Base-by-base conservation (phyloP, 345 rosid species). In the Bruguiera parviflora region DNA sequence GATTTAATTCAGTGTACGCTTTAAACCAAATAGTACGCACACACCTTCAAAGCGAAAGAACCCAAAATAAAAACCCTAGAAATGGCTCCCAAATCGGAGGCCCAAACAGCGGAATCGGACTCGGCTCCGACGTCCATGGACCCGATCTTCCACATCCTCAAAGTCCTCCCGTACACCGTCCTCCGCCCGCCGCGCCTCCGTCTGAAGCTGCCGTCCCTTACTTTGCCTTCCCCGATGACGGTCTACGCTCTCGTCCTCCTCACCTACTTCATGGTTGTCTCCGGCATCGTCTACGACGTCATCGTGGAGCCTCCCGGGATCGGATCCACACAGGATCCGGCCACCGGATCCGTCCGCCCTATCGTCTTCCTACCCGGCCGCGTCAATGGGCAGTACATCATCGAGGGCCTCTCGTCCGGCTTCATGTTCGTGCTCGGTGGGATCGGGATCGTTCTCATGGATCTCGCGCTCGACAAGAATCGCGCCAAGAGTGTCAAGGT, bases 271-370 rank as follows among this genome's bases (percentile, higher is more conserved):
- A 88, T 93, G 73, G 97, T 91, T 33, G 86, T 91, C 64, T 93
- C 98, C 0, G 98, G 98, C 7, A 80, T 94, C 77, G 84, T 94
- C 79, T 94, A 94, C 79, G 96, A 94, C 80, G 91, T 94, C 66
- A 94, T 91, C 55, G 97, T 91, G 0, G 96, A 94, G 84, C 98
- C 98, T 1, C 98, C 98, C 0, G 98, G 98, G 53, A 94, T 94
- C 83, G 97, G 98, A 21, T 94, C 98, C 58, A 79, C 80, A 2
- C 98, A 94, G 81, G 98, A 94, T 31, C 98, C 95, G 1, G 65
- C 27, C 46, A 91, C 97, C 71, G 98, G 98, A 5, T 46, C 98
- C 18, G 85, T 94, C 61, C 86, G 96, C 8, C 98, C 98, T 7
- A 87, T 94, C 18, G 98, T 94, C 68, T 94, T 94, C 85, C 78